phyloP scores from a whole-genome alignment of 164 flowering plant species.

The Santalum album region DNA sequence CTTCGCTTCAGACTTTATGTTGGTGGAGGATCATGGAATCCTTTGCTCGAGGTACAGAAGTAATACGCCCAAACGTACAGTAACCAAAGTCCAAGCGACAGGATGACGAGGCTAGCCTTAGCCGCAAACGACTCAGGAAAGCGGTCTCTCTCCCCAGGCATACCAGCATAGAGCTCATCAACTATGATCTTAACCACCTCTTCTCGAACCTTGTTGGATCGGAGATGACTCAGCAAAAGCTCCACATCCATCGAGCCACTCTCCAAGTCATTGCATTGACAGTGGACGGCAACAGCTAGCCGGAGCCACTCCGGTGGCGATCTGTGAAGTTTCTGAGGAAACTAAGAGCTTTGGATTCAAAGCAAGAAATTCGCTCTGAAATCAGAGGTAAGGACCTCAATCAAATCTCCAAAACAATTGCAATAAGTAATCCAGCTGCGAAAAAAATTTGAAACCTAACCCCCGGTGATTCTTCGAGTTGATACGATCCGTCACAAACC shows the following conservation, averaged over 20 bases:
- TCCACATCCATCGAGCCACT: constrained; percentile 13
- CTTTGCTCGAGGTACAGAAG: neutral
- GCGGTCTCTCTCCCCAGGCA: constrained; percentile 14
- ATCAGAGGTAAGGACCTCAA: neutral
- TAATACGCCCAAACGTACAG: constrained; percentile 7
- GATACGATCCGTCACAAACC: constrained; percentile 4
- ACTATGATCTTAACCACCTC: constrained; percentile 8
- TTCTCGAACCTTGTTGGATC: constrained; percentile 21
- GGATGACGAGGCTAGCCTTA: constrained; percentile 5
- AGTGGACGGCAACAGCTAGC: neutral
- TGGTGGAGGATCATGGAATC: constrained; percentile 16
- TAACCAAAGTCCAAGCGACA: constrained; percentile 16
- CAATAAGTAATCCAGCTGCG: neutral
- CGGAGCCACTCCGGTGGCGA: neutral
- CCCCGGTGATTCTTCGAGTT: constrained; percentile 1
- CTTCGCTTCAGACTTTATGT: constrained; percentile 11
- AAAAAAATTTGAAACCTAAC: neutral
- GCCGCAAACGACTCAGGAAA: constrained; percentile 6
- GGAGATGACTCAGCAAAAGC: constrained; percentile 12
- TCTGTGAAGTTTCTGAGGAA: constrained; percentile 6
- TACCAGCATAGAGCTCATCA: constrained; percentile 9
- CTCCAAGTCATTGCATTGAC: neutral
- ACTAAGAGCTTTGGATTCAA: neutral
- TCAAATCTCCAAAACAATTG: too few relatives aligned
- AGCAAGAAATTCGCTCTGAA: constrained; percentile 1